These are phyloP conservation scores for Cladosporium sp. DNA, from an alignment of 2,329 filamentous ascomycete genomes.

Conservation along the genomic window DNA sequence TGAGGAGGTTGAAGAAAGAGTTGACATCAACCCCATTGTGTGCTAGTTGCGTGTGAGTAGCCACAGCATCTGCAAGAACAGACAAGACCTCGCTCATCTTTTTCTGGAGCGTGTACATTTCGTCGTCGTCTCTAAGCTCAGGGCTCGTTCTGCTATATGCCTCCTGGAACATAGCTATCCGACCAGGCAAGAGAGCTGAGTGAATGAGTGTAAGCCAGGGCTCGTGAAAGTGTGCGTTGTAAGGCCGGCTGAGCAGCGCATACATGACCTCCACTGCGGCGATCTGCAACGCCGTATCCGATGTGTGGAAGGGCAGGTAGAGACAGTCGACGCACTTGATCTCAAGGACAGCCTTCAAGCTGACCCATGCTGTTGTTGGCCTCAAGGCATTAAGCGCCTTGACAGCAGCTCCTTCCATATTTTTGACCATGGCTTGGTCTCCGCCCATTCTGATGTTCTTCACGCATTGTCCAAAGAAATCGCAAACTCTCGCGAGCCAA, in stretches of 20 bases:
- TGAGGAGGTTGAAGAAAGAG: constrained; percentile 73
- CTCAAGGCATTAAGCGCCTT: constrained; percentile 74
- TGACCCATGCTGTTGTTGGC: constrained; percentile 81
- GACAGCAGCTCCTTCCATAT: constrained; percentile 53
- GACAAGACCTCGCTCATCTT: constrained; percentile 93
- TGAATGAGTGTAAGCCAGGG: constrained; percentile 27
- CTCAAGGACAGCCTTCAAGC: constrained; percentile 73
- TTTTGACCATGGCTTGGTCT: constrained; percentile 60
- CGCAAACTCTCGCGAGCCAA: constrained; percentile 78
- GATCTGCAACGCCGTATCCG: constrained; percentile 70
- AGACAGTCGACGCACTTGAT: constrained; percentile 67
- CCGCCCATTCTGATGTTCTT: constrained; percentile 32
- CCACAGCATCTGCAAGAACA: constrained; percentile 77
- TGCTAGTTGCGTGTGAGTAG: constrained; percentile 65
- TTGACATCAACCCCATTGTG: constrained; percentile 64
- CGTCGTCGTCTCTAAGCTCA: constrained; percentile 70
- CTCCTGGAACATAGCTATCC: constrained; percentile 28
- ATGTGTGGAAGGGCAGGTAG: constrained; percentile 65
- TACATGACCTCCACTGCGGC: constrained; percentile 42
- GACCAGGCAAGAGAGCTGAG: constrained; percentile 25
- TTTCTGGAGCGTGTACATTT: constrained; percentile 89
- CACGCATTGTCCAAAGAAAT: constrained; percentile 70
- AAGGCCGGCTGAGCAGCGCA: constrained; percentile 37
- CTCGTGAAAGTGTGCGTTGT: constrained; percentile 67
- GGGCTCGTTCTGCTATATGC: constrained; percentile 25